Base-by-base conservation (phyloP, 2,329 filamentous ascomycete genomes). In the Alternaria atra region DNA sequence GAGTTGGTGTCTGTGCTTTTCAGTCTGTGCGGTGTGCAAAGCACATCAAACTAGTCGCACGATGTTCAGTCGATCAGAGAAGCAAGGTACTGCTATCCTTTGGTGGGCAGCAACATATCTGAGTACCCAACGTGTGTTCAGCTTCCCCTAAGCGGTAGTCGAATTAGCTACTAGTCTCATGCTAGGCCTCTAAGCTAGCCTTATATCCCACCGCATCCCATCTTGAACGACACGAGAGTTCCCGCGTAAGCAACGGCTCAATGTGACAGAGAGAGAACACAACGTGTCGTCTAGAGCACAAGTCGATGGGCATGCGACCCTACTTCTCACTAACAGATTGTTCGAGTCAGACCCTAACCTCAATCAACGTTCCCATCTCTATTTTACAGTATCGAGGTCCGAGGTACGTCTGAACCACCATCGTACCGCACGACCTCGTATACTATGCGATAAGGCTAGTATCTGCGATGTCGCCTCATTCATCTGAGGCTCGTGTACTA, bases 1-100 rank as follows among this genome's bases (percentile, higher is more conserved):
- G 51, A 50, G 27, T 39, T 25, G 44, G 43, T 35, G 48, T 52
- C 55, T 34, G 50, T 55, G 56, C 58, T 54, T 47, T 17, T n/a
- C 43, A 48, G 52, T 52, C 50, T 37, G 39, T 59, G 61, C 61
- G 27, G 40, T 29, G 29, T 46, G 13, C 37, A 40, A 47, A 52
- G 47, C 32, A 53, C 34, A 40, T 47, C 12, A 42, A 34, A 23
- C 17, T 29, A 48, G 63, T 61, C 55, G 60, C 58, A 58, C 52
- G 58, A 58, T 35, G 32, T 37, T n/a, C 17, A 20, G 50, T 46
- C 46, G 48, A 35, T 35, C 46, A 10, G 35, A 48, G 17, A 15
- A 48, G 30, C 15, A 25, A 48, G 30, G 30, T 48, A 20, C 20
- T 29, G 15, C 12, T 17, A n/a, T 20, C 4, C 12, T 34, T 17